These are phyloP conservation scores for Termitomyces sp. DNA, from an alignment of 768 basidiomycete species.

Conservation along the genomic window DNA sequence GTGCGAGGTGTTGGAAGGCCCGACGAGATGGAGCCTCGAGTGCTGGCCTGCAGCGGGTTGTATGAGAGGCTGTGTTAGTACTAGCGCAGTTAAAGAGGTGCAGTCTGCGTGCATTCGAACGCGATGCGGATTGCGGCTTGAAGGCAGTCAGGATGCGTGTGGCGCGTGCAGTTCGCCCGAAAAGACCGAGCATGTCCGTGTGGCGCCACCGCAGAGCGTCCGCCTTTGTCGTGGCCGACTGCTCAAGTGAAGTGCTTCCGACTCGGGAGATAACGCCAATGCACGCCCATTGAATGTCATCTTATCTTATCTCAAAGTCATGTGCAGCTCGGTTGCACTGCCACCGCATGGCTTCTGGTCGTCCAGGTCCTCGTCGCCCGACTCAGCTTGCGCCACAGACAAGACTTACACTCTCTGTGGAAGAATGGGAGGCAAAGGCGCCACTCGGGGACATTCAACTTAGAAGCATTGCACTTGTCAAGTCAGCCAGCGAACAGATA, in stretches of 20 bases:
- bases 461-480: constrained; percentile 61
- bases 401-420: constrained; percentile 58
- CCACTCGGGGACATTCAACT: constrained; percentile 70
- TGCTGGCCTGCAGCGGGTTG: neutral
- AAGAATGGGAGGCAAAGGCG: constrained; percentile 89
- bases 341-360: constrained; percentile 14
- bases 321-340: constrained; percentile 1
- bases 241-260: too few species aligned
- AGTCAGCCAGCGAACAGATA: constrained; percentile 54
- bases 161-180: neutral
- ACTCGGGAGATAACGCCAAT: too few species aligned
- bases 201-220: neutral
- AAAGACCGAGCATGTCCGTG: neutral
- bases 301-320: neutral
- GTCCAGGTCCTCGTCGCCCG: constrained; percentile 12
- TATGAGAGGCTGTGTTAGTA: neutral
- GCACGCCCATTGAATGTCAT: too few species aligned
- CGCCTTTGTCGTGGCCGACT: neutral
- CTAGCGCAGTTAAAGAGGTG: constrained; percentile 1
- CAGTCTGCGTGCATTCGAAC: constrained; percentile 1
- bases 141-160: neutral
- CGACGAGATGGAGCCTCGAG: constrained; percentile 2
- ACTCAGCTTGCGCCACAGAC: constrained; percentile 17
- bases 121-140: neutral
- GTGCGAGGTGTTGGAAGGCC: constrained; percentile 15